Conservation (phyloP, 1,284 basidiomycete genomes). For the Polyporus tsugae region DNA sequence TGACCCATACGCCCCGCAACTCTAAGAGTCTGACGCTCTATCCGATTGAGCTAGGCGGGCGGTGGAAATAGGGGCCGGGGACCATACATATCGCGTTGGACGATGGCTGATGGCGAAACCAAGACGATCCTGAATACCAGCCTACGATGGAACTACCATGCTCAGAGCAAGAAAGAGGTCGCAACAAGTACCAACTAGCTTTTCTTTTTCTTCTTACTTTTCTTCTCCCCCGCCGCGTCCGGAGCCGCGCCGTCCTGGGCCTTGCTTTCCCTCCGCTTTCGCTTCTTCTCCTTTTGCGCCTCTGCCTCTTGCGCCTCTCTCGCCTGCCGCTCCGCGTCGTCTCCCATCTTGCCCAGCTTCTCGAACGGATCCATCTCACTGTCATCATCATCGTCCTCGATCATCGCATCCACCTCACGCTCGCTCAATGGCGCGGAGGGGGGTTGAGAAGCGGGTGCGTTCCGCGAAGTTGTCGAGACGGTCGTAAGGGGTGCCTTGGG, state of each 20-base stretch:
- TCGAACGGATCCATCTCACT: conserved; percentile 51
- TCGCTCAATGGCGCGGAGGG: conserved; percentile 24
- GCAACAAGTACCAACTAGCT: conserved; percentile 28
- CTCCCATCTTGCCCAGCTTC: conserved; percentile 45
- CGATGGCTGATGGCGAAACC: no score
- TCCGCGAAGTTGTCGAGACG: conserved; percentile 13
- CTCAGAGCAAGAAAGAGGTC: background rate
- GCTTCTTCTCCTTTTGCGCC: conserved; percentile 42
- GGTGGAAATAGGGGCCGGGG: background rate
- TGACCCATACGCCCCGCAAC: background rate
- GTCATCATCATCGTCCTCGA: conserved; percentile 35
- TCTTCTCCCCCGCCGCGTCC: conserved; percentile 42
- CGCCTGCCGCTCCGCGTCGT: conserved; percentile 42
- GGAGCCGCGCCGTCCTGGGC: conserved; percentile 39
- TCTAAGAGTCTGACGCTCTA: conserved; percentile 82
- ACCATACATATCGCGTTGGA: background rate
- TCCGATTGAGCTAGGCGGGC: conserved; percentile 89
- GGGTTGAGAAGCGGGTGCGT: conserved; percentile 8
- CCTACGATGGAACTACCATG: background rate
- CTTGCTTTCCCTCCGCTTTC: conserved; percentile 40
- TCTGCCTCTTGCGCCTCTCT: conserved; percentile 41
- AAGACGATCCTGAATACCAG: background rate
- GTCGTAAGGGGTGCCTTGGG: conserved; percentile 41
- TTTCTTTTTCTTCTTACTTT: conserved; percentile 47
- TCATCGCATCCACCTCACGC: conserved; percentile 37